Evolutionary conservation across 2,329 filamentous ascomycete species (phyloP).

Genomic region (Xenoacremonium recifei): DNA sequence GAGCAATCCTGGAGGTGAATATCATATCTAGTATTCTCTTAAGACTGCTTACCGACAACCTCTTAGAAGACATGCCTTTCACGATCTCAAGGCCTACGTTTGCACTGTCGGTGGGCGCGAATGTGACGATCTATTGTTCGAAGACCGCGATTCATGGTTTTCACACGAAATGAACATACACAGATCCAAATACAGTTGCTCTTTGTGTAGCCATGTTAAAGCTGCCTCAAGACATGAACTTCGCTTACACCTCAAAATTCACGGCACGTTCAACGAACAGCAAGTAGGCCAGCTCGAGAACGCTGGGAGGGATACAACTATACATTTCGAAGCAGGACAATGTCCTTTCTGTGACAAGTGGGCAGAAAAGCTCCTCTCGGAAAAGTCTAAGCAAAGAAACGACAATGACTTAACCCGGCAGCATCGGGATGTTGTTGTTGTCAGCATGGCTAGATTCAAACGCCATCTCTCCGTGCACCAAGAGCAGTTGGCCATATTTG

Average conservation of each 20-base stretch:
- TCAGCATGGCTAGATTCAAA: conserved; percentile 2
- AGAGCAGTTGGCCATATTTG: conserved; percentile 5
- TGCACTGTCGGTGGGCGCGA: conserved; percentile 2
- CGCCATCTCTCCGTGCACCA: conserved; percentile 3
- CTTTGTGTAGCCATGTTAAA: background rate
- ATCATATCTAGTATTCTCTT: background rate
- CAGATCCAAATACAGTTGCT: background rate
- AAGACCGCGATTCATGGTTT: background rate
- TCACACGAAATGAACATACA: conserved; percentile 2
- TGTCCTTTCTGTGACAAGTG: conserved; percentile 6
- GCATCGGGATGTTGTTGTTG: background rate
- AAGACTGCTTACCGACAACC: background rate
- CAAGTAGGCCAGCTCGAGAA: conserved; percentile 1
- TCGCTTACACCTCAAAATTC: background rate
- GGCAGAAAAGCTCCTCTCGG: background rate
- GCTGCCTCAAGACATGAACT: background rate
- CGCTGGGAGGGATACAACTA: background rate
- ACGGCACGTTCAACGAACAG: conserved; percentile 1
- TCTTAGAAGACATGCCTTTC: conserved; percentile 5
- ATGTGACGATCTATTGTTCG: background rate
- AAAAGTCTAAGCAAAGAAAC: background rate
- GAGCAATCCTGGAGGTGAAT: conserved; percentile 12
- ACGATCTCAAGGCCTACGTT: conserved; percentile 7
- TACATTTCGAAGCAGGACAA: background rate
- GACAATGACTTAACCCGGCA: background rate